Conservation (phyloP, 1,284 basidiomycete genomes). For the Boletellus sp. region DNA sequence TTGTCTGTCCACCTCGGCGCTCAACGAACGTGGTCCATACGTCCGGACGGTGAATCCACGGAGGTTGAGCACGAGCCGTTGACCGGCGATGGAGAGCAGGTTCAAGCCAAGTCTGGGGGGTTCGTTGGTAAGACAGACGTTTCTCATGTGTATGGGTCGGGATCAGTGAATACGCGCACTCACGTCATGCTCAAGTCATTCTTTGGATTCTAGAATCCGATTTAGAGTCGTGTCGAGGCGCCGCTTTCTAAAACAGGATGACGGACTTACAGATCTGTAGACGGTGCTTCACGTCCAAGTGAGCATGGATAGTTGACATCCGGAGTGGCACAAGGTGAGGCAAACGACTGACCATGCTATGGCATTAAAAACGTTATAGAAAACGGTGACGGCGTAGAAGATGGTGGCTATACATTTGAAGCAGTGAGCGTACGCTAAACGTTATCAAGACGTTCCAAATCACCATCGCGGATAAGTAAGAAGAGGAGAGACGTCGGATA, state of each 20-base stretch:
- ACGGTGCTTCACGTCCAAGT: no score
- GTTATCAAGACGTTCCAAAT: accelerated
- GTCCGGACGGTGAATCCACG: neutral
- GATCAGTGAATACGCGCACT: neutral
- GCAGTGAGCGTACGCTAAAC: neutral
- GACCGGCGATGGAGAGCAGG: neutral
- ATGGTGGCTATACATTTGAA: neutral
- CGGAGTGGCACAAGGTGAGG: no score
- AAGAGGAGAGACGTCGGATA: neutral
- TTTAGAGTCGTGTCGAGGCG: no score
- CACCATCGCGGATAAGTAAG: neutral
- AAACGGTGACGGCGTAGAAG: neutral
- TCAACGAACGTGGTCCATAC: neutral
- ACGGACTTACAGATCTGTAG: no score
- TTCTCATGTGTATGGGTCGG: no score
- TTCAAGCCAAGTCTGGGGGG: neutral
- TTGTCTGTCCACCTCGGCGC: neutral
- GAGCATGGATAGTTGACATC: no score
- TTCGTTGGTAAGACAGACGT: no score
- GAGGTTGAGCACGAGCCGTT: neutral
- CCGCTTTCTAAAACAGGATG: no score
- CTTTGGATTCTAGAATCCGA: no score
- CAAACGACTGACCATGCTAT: neutral
- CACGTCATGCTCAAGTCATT: neutral
- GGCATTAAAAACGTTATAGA: neutral